Conservation (phyloP, 306 rosid species). For the Canavalia gladiata region DNA sequence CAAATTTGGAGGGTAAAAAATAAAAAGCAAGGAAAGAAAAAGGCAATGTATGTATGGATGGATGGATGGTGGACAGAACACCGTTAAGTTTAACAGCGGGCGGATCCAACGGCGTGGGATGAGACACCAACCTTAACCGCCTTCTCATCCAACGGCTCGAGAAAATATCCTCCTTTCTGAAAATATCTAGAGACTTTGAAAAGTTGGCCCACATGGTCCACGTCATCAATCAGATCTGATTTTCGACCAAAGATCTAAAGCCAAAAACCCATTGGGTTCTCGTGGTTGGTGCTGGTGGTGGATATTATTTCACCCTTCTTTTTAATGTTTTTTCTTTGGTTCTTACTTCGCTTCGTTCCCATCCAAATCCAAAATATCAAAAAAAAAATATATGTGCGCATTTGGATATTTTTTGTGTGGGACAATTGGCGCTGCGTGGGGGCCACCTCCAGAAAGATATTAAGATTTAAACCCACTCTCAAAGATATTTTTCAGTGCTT, state of each 20-base stretch:
- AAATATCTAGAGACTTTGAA: slow-evolving; percentile 61
- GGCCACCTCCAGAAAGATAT: slow-evolving; percentile 41
- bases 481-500: slow-evolving; percentile 62
- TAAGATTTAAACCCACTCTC: slow-evolving; percentile 39
- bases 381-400: not conserved
- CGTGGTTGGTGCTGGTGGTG: slow-evolving; percentile 61
- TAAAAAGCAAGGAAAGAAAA: not conserved
- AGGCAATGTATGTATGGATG: not conserved
- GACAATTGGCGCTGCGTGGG: slow-evolving; percentile 39
- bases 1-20: slow-evolving; percentile 11
- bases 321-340: not conserved
- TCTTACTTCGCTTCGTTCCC: not conserved
- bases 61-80: not conserved
- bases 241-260: slow-evolving; percentile 54
- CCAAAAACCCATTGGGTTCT: slow-evolving; percentile 51
- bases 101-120: slow-evolving; percentile 57
- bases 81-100: slow-evolving; percentile 34
- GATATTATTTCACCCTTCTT: slow-evolving; percentile 40
- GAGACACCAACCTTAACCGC: slow-evolving; percentile 19
- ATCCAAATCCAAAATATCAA: slow-evolving; percentile 46
- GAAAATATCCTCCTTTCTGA: slow-evolving; percentile 38
- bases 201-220: slow-evolving; percentile 50
- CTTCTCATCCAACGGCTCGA: slow-evolving; percentile 49
- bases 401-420: slow-evolving; percentile 52
- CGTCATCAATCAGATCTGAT: slow-evolving; percentile 63